Percentiles rank a stretch among this genome's conserved stretches.
Evolutionary conservation across 441 rosid species (phyloP).

Genomic region (Manihot esculenta): DNA sequence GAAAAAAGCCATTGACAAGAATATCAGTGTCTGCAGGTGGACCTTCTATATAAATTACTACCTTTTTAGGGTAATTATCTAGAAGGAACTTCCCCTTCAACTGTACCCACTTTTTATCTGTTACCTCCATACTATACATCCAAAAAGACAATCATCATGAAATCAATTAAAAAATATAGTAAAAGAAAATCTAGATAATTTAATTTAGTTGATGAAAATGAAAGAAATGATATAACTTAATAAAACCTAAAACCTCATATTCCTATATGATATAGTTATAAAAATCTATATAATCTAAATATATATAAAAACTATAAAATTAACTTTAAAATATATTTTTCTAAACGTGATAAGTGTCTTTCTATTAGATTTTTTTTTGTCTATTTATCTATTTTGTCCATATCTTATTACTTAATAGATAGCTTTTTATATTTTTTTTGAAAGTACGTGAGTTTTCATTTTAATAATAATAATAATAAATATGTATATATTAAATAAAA

Average conservation of each 20-base stretch:
- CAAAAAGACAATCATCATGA: neutral
- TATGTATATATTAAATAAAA: too few species aligned
- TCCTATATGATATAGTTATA: neutral
- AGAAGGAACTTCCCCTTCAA: constrained; percentile 73
- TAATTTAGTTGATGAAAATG: constrained; percentile 1
- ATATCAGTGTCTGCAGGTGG: constrained; percentile 80
- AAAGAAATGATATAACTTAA: neutral
- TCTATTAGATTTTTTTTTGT: too few species aligned
- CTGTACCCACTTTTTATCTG: constrained; percentile 66
- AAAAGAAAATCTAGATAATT: neutral
- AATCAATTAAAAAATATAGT: constrained; percentile 6
- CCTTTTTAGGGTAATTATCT: constrained; percentile 59
- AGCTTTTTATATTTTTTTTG: too few species aligned
- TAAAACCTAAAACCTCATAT: neutral
- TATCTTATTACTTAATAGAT: too few species aligned
- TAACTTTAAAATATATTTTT: too few species aligned
- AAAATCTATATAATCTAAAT: too few species aligned
- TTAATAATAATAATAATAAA: too few species aligned
- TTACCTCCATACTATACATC: constrained; percentile 56
- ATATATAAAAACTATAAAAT: too few species aligned
- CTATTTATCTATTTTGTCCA: too few species aligned
- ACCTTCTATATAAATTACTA: constrained; percentile 68
- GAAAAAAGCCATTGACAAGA: constrained; percentile 55
- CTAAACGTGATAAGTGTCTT: too few species aligned
- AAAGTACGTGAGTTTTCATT: too few species aligned